Base-by-base conservation (phyloP, 192 early-diverging fungal species). In the Lobosporangium transversale region DNA sequence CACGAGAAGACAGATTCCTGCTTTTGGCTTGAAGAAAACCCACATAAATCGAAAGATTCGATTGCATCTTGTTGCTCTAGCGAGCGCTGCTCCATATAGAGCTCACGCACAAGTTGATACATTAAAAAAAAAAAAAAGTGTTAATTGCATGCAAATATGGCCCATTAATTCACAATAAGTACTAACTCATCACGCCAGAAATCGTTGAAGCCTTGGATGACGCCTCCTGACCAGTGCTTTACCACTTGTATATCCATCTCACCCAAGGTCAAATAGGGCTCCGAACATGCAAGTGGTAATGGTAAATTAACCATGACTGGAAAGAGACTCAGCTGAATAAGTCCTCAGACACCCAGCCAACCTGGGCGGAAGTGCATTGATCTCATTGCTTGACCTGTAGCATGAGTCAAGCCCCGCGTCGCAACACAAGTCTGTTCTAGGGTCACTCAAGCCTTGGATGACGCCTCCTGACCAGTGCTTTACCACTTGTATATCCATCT, bases 291-390 rank as follows among this genome's bases (percentile, higher is more conserved):
- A 57, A 44, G 47, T 62, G 53, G 68, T 45, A 62, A 26, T 56
- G 68, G 60, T 53, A 42, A 36, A 70, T 29, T 70, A 70, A 55
- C 68, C 68, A 70, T 49, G 68, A 63, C 68, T 62, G 68, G 60
- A 70, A 50, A 70, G 60, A 45, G 43, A 60, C 54, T 60, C 58
- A 35, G 62, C 50, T 44, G 59, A 57, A 60, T 44, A 12, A 24
- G 68, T 70, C 59, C 68, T 54, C 45, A 70, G 53, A 70, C 47
- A 30, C 68, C 59, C 68, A 9, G 33, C 18, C 59, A 11, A 70
- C 18, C 68, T 58, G 12, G 53, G 35, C 68, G 54, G 68, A 70
- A 70, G 53, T 3, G 52, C 68, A 63, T 50, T 52, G 36, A 23
- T 20, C 27, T 55, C 59, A 62, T 31, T 70, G 53, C 59, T 70